Conservation (phyloP, 139 green algal species). For the Picochlorum sp. region DNA sequence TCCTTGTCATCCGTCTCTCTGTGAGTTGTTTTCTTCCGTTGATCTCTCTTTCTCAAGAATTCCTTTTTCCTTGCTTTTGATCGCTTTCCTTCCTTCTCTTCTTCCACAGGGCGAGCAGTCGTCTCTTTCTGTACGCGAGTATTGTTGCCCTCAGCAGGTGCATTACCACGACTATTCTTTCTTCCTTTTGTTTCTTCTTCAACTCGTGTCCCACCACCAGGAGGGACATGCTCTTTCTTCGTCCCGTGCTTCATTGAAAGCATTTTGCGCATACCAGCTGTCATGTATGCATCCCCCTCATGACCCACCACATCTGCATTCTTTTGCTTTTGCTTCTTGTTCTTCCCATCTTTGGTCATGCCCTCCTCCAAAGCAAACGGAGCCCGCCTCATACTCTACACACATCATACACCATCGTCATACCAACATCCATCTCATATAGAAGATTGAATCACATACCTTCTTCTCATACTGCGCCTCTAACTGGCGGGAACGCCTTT, state of each 20-base stretch:
- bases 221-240: too few relatives aligned
- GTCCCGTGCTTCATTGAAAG: not conserved
- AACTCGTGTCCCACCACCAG: not conserved
- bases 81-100: constrained; percentile 5
- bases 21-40: not conserved
- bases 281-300: not conserved
- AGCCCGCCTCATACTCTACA: not conserved
- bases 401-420: too few relatives aligned
- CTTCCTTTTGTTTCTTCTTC: not conserved
- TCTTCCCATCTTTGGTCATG: not conserved
- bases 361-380: not conserved
- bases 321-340: not conserved
- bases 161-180: too few relatives aligned
- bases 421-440: too few relatives aligned
- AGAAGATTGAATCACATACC: not conserved
- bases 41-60: constrained; percentile 5
- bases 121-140: not conserved
- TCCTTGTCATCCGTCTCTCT: not conserved
- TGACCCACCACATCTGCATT: not conserved
- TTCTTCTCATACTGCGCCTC: constrained; percentile 1
- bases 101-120: not conserved
- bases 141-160: too few relatives aligned
- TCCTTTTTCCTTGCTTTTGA: constrained; percentile 3
- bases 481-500: not conserved
- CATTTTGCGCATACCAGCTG: not conserved